Conservation (phyloP, 129 eudicot species). For the Tagetes erecta region DNA sequence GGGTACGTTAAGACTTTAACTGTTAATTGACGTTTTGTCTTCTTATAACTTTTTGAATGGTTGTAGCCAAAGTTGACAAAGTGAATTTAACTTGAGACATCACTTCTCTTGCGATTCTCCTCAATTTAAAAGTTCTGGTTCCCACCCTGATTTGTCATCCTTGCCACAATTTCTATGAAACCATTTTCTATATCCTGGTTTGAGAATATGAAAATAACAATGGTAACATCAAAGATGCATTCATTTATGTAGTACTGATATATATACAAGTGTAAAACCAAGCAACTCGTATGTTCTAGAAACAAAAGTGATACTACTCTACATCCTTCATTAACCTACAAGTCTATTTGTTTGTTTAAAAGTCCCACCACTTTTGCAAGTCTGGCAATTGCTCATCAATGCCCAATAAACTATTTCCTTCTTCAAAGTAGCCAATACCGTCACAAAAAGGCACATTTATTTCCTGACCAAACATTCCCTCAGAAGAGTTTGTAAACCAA, state of each 20-base stretch:
- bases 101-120: too few species aligned
- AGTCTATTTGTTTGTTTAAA: background rate
- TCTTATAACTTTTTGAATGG: too few species aligned
- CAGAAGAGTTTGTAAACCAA: conserved; percentile 9
- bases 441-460: conserved; percentile 29
- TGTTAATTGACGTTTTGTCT: too few species aligned
- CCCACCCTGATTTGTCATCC: too few species aligned
- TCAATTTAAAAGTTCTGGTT: too few species aligned
- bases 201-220: too few species aligned
- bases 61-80: too few species aligned
- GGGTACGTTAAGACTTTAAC: too few species aligned
- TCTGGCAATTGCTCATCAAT: conserved; percentile 38
- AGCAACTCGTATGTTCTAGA: conserved; percentile 14
- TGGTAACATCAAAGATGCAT: conserved; percentile 29
- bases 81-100: too few species aligned
- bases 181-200: too few species aligned
- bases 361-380: conserved; percentile 42
- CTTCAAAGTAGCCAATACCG: conserved; percentile 36
- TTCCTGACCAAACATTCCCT: conserved; percentile 28
- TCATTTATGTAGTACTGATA: conserved; percentile 28
- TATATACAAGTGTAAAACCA: conserved; percentile 34
- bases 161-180: too few species aligned
- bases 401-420: conserved; percentile 31
- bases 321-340: conserved; percentile 6
- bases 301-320: conserved; percentile 27